Conservation (phyloP, 2,329 filamentous ascomycete genomes). For the Ophiosphaerella narmari region DNA sequence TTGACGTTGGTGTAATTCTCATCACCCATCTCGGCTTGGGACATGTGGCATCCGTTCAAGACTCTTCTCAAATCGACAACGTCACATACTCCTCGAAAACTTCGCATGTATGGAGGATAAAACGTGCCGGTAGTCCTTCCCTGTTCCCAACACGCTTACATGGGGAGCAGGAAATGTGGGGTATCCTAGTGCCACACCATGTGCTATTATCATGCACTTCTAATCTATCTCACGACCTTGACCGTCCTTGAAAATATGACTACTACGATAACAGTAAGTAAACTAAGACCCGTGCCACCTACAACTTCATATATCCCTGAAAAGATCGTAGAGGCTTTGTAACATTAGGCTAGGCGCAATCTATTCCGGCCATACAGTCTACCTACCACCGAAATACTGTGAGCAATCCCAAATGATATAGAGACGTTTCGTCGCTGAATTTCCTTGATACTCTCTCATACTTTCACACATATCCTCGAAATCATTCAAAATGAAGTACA, state of each 20-base stretch:
- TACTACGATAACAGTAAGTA: conserved; percentile 26
- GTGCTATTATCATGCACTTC: conserved; percentile 32
- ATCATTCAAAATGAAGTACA: conserved; percentile 38
- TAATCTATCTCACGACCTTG: conserved; percentile 37
- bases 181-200: conserved; percentile 12
- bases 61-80: neutral
- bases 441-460: conserved; percentile 3
- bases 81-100: neutral
- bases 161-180: conserved; percentile 6
- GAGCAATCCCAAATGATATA: too few relatives aligned
- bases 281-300: conserved; percentile 14
- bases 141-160: neutral
- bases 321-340: conserved; percentile 25
- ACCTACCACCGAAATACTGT: conserved; percentile 19
- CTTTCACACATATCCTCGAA: conserved; percentile 8
- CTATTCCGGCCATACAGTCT: conserved; percentile 22
- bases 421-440: neutral
- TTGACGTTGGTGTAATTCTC: too few relatives aligned
- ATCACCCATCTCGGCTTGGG: too few relatives aligned
- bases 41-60: neutral
- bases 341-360: conserved; percentile 18
- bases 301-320: conserved; percentile 16
- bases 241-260: conserved; percentile 28
- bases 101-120: neutral
- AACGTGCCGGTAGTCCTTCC: neutral